phyloP scores from a whole-genome alignment of 148 eudicot species.

The Rhododendron vialii region DNA sequence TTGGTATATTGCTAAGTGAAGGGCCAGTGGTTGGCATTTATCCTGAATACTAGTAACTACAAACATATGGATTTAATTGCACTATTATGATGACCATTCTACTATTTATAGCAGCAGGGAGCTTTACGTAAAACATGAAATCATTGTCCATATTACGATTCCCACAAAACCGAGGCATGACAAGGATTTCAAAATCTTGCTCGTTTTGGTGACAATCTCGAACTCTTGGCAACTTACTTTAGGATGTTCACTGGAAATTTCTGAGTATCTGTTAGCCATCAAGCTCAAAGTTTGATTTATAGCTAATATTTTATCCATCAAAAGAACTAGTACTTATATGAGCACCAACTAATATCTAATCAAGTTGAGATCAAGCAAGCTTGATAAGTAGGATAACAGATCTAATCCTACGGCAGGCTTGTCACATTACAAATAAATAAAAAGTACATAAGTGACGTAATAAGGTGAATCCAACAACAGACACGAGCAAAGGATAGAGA shows the following conservation, averaged over 20 bases:
- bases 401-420: background rate
- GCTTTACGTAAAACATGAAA: background rate
- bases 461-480: background rate
- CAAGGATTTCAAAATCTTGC: background rate
- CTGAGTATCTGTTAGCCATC: background rate
- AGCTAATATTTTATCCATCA: background rate
- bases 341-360: background rate
- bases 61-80: background rate
- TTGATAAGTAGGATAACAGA: background rate
- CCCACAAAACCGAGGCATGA: background rate
- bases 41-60: background rate
- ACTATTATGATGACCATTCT: background rate
- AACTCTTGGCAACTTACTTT: background rate
- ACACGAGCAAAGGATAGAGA: background rate
- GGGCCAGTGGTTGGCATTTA: background rate
- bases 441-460: background rate
- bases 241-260: background rate
- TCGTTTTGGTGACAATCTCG: background rate
- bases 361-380: background rate
- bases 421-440: background rate
- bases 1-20: background rate
- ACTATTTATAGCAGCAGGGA: background rate
- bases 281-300: background rate
- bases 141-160: background rate
- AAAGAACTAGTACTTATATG: background rate